Conservation (phyloP, 208 protist species). For the Trichomonas tenax region DNA sequence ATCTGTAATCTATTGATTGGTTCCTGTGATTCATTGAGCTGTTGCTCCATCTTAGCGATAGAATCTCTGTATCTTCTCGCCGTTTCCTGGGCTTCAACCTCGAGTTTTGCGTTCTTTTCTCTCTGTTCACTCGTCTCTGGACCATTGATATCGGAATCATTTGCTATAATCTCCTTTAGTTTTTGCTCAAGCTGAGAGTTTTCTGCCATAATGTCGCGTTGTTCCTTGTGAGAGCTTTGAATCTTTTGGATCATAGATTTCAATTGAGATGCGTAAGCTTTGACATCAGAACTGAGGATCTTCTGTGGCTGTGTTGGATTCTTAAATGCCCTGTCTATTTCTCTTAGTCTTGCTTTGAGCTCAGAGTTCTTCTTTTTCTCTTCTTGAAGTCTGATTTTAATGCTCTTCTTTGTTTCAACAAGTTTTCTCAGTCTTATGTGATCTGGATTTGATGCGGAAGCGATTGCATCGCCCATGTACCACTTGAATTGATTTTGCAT, state of each 20-base stretch:
- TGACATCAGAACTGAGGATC: not conserved
- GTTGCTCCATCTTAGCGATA: not conserved
- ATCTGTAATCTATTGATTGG: not conserved
- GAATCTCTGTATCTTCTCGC: not conserved
- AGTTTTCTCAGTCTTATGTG: not conserved
- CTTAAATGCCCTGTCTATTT: not conserved
- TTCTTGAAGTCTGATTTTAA: not conserved
- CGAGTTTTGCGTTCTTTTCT: not conserved
- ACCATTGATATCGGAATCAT: not conserved
- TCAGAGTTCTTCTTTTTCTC: not conserved
- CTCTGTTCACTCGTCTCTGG: not conserved
- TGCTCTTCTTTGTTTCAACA: not conserved
- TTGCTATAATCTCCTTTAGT: not conserved
- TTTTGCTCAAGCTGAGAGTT: not conserved
- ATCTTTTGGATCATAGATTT: not conserved
- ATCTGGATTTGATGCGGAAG: not conserved
- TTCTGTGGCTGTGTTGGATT: not conserved
- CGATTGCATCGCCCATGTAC: not conserved
- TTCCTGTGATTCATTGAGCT: not conserved
- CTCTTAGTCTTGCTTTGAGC: not conserved
- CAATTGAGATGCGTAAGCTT: not conserved
- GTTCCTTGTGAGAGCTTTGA: not conserved
- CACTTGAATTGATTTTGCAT: not conserved
- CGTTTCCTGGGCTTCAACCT: not conserved
- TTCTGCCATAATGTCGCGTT: not conserved